Evolutionary conservation across 768 basidiomycete genomes (phyloP), one percentile per base, ranked within the genome.

Genomic region (Mycena pura): DNA sequence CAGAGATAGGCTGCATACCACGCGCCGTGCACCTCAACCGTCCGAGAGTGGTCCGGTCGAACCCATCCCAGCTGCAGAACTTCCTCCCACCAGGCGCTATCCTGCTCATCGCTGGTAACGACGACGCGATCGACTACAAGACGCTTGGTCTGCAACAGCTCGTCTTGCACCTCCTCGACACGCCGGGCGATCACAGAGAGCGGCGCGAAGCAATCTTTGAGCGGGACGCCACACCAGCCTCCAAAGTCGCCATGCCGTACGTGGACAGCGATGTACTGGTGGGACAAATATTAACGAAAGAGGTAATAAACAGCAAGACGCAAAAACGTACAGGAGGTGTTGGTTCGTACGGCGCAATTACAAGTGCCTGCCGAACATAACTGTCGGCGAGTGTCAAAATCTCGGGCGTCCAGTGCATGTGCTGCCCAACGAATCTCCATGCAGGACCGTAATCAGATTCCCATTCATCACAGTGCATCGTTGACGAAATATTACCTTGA

Each of bases 191-290:
- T 65, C 2, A 58, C 70, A 21, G 71, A 47, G 8, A 78, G 44
- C 3, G 74, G 69, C 9, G 74, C 70, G 39, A 45, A 76, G 54
- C 77, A 79, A 29, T 71, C 68, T 17, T 70, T 62, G 5, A 63
- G 32, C 14, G 74, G 66, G 11, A 29, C 51, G 8, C 68, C 66
- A n/a, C 79, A 80, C 44, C 64, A 68, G 1, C 17, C 54, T 15
- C 43, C 51, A 64, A 80, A 80, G 57, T 80, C 78, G 28, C 69
- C 70, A 32, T 69, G 73, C 5, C 80, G 76, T 19, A 71, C 69
- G 55, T 80, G 79, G 36, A 80, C 60, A 1, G 73, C 63, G 59
- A 80, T 78, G 58, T 70, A 80, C 74, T 76, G 65, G 1, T n/a
- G 6, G n/a, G 39, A 5, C 1, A 25, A 9, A 14, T 9, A 39